These are phyloP conservation scores for Tillandsia leiboldiana DNA, from an alignment of 176 grass and related monocot genomes.

Conservation along the genomic window DNA sequence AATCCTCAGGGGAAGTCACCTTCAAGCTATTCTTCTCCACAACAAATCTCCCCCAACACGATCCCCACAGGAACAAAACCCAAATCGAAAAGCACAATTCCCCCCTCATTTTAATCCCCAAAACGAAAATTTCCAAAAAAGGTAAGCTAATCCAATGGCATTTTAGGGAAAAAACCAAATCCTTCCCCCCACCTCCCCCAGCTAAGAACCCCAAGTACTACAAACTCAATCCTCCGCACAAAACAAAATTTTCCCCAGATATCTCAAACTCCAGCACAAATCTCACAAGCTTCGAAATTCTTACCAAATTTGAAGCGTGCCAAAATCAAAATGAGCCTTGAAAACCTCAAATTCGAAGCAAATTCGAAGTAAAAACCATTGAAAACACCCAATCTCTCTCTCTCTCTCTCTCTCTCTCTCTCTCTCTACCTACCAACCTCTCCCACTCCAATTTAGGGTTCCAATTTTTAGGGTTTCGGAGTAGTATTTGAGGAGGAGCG, in stretches of 20 bases:
- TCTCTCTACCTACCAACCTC: neutral
- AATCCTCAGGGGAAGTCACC: constrained; percentile 50
- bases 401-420: neutral
- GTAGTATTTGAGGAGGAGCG: neutral
- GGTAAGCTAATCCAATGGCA: neutral
- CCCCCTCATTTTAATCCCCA: constrained; percentile 7
- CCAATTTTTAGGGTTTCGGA: too few species aligned
- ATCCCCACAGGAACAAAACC: constrained; percentile 29
- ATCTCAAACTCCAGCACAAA: too few species aligned
- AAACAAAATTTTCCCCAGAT: neutral
- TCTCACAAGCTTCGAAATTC: too few species aligned
- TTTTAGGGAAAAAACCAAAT: neutral
- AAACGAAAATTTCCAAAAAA: neutral
- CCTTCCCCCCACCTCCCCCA: neutral
- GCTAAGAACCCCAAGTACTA: neutral
- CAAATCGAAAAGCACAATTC: constrained; percentile 26
- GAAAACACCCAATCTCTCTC: neutral
- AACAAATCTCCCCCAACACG: constrained; percentile 42
- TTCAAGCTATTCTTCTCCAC: constrained; percentile 87
- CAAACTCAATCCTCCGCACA: neutral
- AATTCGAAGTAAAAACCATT: neutral
- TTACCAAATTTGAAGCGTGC: neutral
- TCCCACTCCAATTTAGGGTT: too few species aligned
- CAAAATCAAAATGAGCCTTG: neutral
- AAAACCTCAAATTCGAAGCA: neutral